These are phyloP conservation scores for Fomitiporia mediterranea DNA, from an alignment of 1,284 basidiomycete species.

Conservation along the genomic window DNA sequence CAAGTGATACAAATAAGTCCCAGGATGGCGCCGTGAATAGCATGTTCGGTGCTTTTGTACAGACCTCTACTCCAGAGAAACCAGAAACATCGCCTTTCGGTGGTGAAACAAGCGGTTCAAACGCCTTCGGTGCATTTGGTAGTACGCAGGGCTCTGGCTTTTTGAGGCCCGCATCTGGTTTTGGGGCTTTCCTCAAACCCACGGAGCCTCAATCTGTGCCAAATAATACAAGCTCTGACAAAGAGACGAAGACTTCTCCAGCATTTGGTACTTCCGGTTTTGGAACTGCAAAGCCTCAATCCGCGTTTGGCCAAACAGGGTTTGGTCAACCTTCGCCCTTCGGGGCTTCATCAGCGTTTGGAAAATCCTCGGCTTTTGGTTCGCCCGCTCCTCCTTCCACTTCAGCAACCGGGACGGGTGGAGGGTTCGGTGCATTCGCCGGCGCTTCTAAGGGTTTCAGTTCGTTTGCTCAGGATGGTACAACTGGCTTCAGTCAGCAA, in stretches of 20 bases:
- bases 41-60: conserved; percentile 33
- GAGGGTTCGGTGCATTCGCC: conserved; percentile 16
- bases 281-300: conserved; percentile 22
- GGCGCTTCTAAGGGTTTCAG: conserved; percentile 28
- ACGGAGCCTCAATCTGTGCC: conserved; percentile 2
- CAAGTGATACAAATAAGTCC: background rate
- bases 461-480: conserved; percentile 30
- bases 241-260: conserved; percentile 26
- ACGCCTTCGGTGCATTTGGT: conserved; percentile 15
- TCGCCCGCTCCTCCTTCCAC: conserved; percentile 20
- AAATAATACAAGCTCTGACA: conserved; percentile 15
- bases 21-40: conserved; percentile 14
- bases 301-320: conserved; percentile 33
- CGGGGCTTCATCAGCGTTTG: conserved; percentile 20
- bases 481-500: conserved; percentile 28
- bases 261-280: conserved; percentile 25
- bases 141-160: conserved; percentile 21
- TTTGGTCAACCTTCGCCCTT: conserved; percentile 31
- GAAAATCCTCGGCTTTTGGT: conserved; percentile 25
- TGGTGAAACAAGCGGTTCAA: background rate
- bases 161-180: conserved; percentile 38
- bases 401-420: conserved; percentile 5
- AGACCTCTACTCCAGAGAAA: conserved; percentile 8
- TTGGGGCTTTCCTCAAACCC: conserved; percentile 33
- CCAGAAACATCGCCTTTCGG: conserved; percentile 25